A percentile compares a stretch with the other conserved stretches of the same genome.
Evolutionary conservation across 2,329 filamentous ascomycete species (phyloP).

Genomic region (Dactylellina parvicollis): DNA sequence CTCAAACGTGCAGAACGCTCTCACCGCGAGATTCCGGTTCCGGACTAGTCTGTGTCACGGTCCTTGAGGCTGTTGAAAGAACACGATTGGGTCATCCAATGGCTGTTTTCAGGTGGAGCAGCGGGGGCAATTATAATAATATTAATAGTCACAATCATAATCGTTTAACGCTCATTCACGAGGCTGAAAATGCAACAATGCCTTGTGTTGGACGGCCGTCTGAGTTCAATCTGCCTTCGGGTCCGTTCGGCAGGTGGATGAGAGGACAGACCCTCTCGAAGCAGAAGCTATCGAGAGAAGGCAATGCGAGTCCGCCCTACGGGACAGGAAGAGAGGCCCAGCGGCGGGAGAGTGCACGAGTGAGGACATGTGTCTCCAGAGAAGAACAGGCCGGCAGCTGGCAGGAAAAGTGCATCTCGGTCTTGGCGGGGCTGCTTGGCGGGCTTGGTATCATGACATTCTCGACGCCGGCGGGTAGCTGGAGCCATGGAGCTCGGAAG

Average conservation of each 20-base stretch:
- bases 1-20: background rate
- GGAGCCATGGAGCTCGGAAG: constrained; percentile 22
- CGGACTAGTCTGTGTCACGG: background rate
- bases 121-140: background rate
- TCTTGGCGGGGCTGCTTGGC: constrained; percentile 37
- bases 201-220: constrained; percentile 2
- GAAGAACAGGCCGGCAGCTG: too few relatives aligned
- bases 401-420: constrained; percentile 8
- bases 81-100: too few relatives aligned
- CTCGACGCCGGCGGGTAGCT: constrained; percentile 7
- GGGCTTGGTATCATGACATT: constrained; percentile 50
- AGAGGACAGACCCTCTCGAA: background rate
- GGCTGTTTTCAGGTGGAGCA: too few relatives aligned
- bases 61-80: constrained; percentile 2
- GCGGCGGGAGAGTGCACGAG: too few relatives aligned
- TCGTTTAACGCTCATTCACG: background rate
- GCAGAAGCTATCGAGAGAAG: constrained; percentile 21
- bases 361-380: constrained; percentile 46
- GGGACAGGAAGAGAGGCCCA: background rate
- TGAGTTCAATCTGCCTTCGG: background rate
- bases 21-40: background rate
- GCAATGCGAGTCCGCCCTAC: constrained; percentile 9
- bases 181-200: constrained; percentile 22
- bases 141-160: background rate
- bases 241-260: background rate